phyloP scores from a whole-genome alignment of 1,139 yeast genomes.

The Yamadazyma diddensiae region DNA sequence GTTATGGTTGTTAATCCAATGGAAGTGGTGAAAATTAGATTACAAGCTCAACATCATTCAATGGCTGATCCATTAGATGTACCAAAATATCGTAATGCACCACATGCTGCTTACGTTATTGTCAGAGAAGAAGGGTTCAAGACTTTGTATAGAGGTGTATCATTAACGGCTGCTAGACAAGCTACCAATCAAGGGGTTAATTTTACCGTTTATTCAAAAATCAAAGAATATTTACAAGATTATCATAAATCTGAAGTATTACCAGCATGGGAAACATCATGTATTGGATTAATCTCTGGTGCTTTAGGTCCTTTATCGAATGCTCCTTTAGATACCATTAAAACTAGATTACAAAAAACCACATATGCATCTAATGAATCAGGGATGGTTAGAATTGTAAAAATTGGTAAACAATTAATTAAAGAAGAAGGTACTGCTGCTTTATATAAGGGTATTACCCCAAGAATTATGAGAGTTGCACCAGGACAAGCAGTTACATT shows the following conservation, averaged over 20 bases:
- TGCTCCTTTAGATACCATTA: slow-evolving; percentile 96
- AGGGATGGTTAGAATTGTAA: slow-evolving; percentile 70
- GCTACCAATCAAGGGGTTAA: slow-evolving; percentile 99
- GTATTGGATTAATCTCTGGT: slow-evolving; percentile 89
- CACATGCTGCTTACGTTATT: slow-evolving; percentile 84
- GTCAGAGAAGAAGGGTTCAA: slow-evolving; percentile 87
- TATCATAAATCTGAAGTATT: slow-evolving; percentile 63
- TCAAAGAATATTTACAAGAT: slow-evolving; percentile 68
- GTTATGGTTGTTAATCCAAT: slow-evolving; percentile 93
- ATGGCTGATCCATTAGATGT: slow-evolving; percentile 76
- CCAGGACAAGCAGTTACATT: slow-evolving; percentile 99
- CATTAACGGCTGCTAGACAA: slow-evolving; percentile 95
- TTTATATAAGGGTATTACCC: slow-evolving; percentile 94
- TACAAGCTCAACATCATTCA: slow-evolving; percentile 94
- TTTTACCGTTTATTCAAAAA: slow-evolving; percentile 89
- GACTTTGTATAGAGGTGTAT: slow-evolving; percentile 91
- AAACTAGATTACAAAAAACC: slow-evolving; percentile 94
- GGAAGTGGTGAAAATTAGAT: slow-evolving; percentile 94
- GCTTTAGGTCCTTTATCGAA: slow-evolving; percentile 97
- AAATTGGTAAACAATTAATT: slow-evolving; percentile 78
- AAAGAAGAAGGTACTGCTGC: slow-evolving; percentile 89
- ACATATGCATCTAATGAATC: slow-evolving; percentile 68
- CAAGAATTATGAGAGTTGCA: slow-evolving; percentile 98
- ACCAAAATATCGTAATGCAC: slow-evolving; percentile 90
- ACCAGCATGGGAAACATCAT: slow-evolving; percentile 93